phyloP scores from a whole-genome alignment of 2,329 filamentous ascomycete species.

The Coniochaeta sp. region DNA sequence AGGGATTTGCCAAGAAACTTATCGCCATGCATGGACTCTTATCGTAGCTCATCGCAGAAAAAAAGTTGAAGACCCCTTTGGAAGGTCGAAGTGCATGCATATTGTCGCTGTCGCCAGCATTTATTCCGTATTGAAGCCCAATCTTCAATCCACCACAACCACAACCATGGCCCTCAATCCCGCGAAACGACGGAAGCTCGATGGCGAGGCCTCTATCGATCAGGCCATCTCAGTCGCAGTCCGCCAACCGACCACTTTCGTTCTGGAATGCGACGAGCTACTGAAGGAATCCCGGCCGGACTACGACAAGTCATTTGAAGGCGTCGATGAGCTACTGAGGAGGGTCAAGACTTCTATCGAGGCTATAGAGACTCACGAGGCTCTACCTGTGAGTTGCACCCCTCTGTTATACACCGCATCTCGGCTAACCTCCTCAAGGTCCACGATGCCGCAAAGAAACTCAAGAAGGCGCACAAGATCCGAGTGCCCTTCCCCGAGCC shows the following conservation, averaged over 20 bases:
- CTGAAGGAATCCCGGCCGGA: conserved; percentile 47
- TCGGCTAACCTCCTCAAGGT: conserved; percentile 42
- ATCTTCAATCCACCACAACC: background rate
- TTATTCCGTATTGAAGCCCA: background rate
- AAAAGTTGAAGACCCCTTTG: conserved; percentile 3
- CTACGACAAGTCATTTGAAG: conserved; percentile 39
- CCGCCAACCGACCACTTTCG: conserved; percentile 42
- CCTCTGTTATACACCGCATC: background rate
- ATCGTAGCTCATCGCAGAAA: conserved; percentile 9
- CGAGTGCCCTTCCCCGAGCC: conserved; percentile 82
- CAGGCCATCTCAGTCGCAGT: conserved; percentile 21
- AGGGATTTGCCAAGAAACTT: too few relatives aligned
- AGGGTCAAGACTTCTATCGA: conserved; percentile 47
- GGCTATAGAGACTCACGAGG: conserved; percentile 38
- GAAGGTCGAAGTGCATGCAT: too few relatives aligned
- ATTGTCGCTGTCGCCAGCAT: background rate
- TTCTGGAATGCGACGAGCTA: conserved; percentile 54
- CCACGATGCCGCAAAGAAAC: conserved; percentile 56
- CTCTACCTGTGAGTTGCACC: conserved; percentile 37
- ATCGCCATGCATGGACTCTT: conserved; percentile 9
- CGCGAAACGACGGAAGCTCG: conserved; percentile 25
- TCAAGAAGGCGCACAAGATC: conserved; percentile 62
- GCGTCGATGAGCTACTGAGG: conserved; percentile 42
- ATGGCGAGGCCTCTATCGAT: conserved; percentile 15
- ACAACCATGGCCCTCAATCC: conserved; percentile 22